phyloP scores from a whole-genome alignment of 129 eudicot genomes.

The Pittosporum tobira region DNA sequence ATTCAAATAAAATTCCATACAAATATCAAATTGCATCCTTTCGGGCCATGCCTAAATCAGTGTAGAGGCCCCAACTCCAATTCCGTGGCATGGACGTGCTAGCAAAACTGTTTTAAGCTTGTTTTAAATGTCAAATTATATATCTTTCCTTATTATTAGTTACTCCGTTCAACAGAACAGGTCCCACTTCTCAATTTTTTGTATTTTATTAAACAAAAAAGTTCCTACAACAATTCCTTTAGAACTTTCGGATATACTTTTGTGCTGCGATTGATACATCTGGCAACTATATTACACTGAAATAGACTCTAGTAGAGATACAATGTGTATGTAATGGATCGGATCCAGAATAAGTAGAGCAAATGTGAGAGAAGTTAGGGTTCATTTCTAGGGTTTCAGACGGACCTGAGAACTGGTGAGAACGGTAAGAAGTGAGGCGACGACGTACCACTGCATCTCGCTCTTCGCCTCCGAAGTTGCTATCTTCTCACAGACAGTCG shows the following conservation, averaged over 20 bases:
- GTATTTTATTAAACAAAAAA: too few species aligned
- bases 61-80: not conserved
- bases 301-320: too few species aligned
- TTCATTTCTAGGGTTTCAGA: slow-evolving; percentile 7
- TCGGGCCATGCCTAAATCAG: too few species aligned
- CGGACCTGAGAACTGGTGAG: slow-evolving; percentile 95
- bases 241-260: too few species aligned
- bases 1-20: not conserved
- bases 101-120: too few species aligned
- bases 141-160: too few species aligned
- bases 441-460: slow-evolving; percentile 98
- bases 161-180: too few species aligned
- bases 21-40: too few species aligned
- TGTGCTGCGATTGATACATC: not conserved
- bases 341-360: not conserved
- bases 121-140: too few species aligned
- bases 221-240: too few species aligned
- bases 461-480: slow-evolving; percentile 25
- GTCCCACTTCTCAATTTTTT: too few species aligned
- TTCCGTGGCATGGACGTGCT: not conserved
- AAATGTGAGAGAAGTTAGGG: slow-evolving; percentile 16
- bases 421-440: slow-evolving; percentile 86
- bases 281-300: not conserved
- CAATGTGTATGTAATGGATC: not conserved
- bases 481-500: not conserved